Percentiles rank a stretch among this genome's conserved stretches.
phyloP scores from a whole-genome alignment of 768 basidiomycete species.

The Trametes cinnabarina region DNA sequence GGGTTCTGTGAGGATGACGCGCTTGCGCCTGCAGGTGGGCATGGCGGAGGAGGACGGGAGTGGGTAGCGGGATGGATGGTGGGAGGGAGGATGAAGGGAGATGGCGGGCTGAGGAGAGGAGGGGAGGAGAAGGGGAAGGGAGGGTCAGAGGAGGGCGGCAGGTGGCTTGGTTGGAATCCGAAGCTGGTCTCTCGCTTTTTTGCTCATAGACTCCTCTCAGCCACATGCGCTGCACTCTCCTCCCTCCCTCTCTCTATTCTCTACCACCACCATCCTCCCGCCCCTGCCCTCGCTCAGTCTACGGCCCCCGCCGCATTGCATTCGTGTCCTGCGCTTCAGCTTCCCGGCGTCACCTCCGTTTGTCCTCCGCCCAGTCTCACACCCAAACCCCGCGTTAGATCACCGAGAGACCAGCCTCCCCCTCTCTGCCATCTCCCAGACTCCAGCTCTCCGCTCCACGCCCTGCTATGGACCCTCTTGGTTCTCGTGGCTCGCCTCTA shows the following conservation, averaged over 20 bases:
- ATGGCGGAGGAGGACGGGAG: constrained; percentile 38
- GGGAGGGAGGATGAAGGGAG: constrained; percentile 37
- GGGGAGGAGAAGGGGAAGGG: constrained; percentile 43
- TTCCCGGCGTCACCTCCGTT: constrained; percentile 13
- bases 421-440: constrained; percentile 10
- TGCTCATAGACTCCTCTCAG: constrained; percentile 21
- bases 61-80: constrained; percentile 40
- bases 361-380: constrained; percentile 5
- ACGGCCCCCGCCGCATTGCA: neutral
- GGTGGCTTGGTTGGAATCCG: constrained; percentile 30
- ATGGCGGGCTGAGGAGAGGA: constrained; percentile 37
- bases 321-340: constrained; percentile 1
- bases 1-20: constrained; percentile 85
- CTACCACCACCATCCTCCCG: constrained; percentile 10
- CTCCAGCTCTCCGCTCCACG: neutral
- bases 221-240: too few relatives aligned
- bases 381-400: constrained; percentile 17
- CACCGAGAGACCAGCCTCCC: constrained; percentile 12
- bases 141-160: constrained; percentile 34
- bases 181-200: constrained; percentile 31
- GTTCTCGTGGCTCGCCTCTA: neutral
- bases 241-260: constrained; percentile 18
- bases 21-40: constrained; percentile 88
- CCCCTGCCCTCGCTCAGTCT: neutral
- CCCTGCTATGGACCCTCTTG: neutral